Base-by-base conservation (phyloP, 192 early-diverging fungal species). In the Coemansia sp. region DNA sequence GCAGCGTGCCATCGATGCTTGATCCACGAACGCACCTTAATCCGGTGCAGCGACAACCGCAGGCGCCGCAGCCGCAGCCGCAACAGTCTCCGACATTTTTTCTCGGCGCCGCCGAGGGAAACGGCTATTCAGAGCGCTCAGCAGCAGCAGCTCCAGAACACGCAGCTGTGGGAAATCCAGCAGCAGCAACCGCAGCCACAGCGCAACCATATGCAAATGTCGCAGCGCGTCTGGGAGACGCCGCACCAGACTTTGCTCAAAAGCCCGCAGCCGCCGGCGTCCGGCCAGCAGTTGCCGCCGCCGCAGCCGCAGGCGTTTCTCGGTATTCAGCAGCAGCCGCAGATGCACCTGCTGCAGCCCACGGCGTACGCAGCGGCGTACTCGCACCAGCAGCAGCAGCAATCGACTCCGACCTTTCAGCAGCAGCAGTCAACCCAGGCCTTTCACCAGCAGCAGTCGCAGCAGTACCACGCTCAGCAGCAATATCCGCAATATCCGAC, bases 31-130 rank as follows among this genome's bases (percentile, higher is more conserved):
- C 70, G 52, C 72, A 80, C 23, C 49, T 49, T 10, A 49, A 22
- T 25, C 39, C 59, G 5, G 58, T 62, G 10, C 78, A 62, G 69
- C 73, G 61, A 21, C 78, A 72, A 49, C 69, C 43, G 29, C 45
- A 72, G 21, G 60, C 58, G 45, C 64, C 67, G 10, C 70, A 64
- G 57, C 73, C 60, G 47, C 77, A 74, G 32, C 65, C 72, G 2
- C 79, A 80, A 60, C 79, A 82, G 57, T 76, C 73, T 5, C 70
- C 79, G 22, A 72, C 73, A 5, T 75, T 75, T 76, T 73, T 76
- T 73, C 72, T 75, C 72, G 69, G 78, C 68, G 78, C 72, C 72
- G 79, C 79, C 72, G 79, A 75, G 73, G 72, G 79, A 82, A 76
- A 67, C 73, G 69, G 73, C 73, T 82, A 76, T 69, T 24, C 79